Evolutionary conservation across 75 land plant genomes (phyloP).

Genomic region (Pinus taeda): DNA sequence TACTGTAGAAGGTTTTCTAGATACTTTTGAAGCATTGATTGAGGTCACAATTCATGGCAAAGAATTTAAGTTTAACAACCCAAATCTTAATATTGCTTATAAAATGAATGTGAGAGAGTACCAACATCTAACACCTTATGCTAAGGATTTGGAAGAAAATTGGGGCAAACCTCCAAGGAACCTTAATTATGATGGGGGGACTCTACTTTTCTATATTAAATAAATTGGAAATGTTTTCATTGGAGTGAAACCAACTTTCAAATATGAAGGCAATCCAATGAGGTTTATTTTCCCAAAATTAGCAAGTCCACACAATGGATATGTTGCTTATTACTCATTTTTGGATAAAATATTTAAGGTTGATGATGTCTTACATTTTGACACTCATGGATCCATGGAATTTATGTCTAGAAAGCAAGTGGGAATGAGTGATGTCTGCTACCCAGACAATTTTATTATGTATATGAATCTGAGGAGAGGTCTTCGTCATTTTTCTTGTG

Average conservation of each 20-base stretch:
- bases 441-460: too few relatives aligned
- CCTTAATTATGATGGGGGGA: slow-evolving; percentile 93
- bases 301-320: slow-evolving; percentile 58
- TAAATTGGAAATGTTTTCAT: slow-evolving; percentile 72
- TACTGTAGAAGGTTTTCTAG: too few relatives aligned
- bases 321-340: too few relatives aligned
- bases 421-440: too few relatives aligned
- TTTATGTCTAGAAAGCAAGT: too few relatives aligned
- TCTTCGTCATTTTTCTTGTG: too few relatives aligned
- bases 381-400: too few relatives aligned
- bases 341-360: too few relatives aligned
- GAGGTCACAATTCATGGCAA: slow-evolving; percentile 96
- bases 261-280: slow-evolving; percentile 14
- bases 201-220: slow-evolving; percentile 90
- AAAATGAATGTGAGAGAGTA: slow-evolving; percentile 81
- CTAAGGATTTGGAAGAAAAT: slow-evolving; percentile 79
- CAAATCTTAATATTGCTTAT: slow-evolving; percentile 37
- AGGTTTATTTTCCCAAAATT: slow-evolving; percentile 95
- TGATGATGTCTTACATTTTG: too few relatives aligned
- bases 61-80: slow-evolving; percentile 97
- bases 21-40: too few relatives aligned
- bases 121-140: slow-evolving; percentile 81
- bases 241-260: too few relatives aligned
- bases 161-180: slow-evolving; percentile 99
- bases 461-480: too few relatives aligned